A percentile compares a stretch with the other conserved stretches of the same genome.
phyloP scores from a whole-genome alignment of 768 basidiomycete genomes.

The Arthromyces matolae region DNA sequence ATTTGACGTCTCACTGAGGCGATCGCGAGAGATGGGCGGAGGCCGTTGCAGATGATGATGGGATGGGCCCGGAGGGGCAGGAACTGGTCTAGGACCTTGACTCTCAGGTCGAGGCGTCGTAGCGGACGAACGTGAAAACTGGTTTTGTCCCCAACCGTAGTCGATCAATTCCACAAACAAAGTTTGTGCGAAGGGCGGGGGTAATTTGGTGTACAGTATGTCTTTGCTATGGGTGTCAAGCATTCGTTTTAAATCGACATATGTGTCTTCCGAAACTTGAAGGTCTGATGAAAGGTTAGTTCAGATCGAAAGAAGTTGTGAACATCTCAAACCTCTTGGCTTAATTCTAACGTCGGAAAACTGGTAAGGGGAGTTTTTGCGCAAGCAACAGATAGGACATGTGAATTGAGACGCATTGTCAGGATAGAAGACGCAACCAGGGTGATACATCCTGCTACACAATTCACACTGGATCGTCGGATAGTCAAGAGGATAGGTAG shows the following conservation, averaged over 20 bases:
- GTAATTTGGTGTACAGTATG: slow-evolving; percentile 64
- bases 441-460: slow-evolving; percentile 68
- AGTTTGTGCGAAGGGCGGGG: slow-evolving; percentile 60
- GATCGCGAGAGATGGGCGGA: slow-evolving; percentile 15
- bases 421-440: slow-evolving; percentile 72
- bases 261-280: slow-evolving; percentile 47
- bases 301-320: slow-evolving; percentile 6
- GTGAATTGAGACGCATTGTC: slow-evolving; percentile 44
- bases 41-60: slow-evolving; percentile 14
- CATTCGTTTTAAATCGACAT: slow-evolving; percentile 72
- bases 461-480: slow-evolving; percentile 63
- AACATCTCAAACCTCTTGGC: slow-evolving; percentile 46
- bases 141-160: slow-evolving; percentile 54
- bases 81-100: slow-evolving; percentile 13
- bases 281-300: slow-evolving; percentile 24
- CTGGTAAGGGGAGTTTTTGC: slow-evolving; percentile 66
- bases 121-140: slow-evolving; percentile 26
- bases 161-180: slow-evolving; percentile 72
- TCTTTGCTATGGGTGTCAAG: slow-evolving; percentile 70
- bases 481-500: slow-evolving; percentile 54
- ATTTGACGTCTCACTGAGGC: slow-evolving; percentile 7
- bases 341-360: slow-evolving; percentile 76
- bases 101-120: slow-evolving; percentile 21
- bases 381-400: slow-evolving; percentile 76
- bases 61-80: slow-evolving; percentile 15